Conservation (phyloP, 108 stramenopile species). For the Cyclotella kingstonii region DNA sequence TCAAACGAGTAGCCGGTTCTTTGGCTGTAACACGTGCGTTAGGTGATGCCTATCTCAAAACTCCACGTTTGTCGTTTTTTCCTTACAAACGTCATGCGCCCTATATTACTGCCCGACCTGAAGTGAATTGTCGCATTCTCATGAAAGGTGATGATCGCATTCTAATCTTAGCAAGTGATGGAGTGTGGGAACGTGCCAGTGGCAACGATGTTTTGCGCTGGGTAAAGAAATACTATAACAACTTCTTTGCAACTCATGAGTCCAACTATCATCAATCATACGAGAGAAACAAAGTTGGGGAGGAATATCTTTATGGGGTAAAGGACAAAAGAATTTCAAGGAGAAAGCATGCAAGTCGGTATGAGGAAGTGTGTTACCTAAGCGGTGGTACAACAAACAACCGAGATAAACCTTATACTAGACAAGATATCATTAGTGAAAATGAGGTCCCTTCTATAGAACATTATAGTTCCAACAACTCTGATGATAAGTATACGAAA, state of each 20-base stretch:
- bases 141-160: constrained; percentile 69
- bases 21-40: constrained; percentile 82
- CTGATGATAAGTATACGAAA: no score
- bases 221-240: constrained; percentile 72
- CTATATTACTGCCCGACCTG: constrained; percentile 83
- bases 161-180: constrained; percentile 79
- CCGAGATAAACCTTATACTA: no score
- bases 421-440: no score
- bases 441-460: no score
- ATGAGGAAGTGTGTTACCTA: constrained; percentile 2
- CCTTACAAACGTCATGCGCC: constrained; percentile 82
- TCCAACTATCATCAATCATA: constrained; percentile 6
- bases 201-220: constrained; percentile 73
- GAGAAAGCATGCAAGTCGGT: constrained; percentile 13
- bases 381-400: no score
- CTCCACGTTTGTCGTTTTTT: constrained; percentile 71
- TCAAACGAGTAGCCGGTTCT: constrained; percentile 85
- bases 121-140: constrained; percentile 80
- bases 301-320: constrained; percentile 26
- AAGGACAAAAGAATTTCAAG: constrained; percentile 19
- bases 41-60: constrained; percentile 86
- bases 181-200: constrained; percentile 81
- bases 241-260: constrained; percentile 60
- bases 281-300: constrained; percentile 10
- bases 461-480: no score